Evolutionary conservation across 2,329 filamentous ascomycete species (phyloP), one percentile per base, ranked within the genome.

Genomic region (Fusarium sp.): DNA sequence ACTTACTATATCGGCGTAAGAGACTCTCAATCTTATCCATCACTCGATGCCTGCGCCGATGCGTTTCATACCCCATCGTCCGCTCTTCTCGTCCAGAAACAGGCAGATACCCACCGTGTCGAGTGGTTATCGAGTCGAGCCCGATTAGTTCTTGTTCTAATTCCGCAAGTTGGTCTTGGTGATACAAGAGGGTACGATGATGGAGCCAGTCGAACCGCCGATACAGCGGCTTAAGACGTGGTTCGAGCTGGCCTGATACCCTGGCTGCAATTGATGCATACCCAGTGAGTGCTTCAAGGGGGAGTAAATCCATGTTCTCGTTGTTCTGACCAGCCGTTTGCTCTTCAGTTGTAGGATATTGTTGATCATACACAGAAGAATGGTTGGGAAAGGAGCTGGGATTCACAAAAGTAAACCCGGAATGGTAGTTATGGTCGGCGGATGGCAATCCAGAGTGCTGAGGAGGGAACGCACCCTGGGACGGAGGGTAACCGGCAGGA

Each of bases 151-250:
- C 87, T 69, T 92, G 88, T 75, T 97, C 93, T 34, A 96, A 80
- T 68, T 94, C 90, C 28, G 83, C 82, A 15, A 97, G 85, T 73
- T 96, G 92, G 71, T 96, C 92, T 75, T 97, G 93, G 13, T 96
- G 81, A 61, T 95, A 88, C 0, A 97, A 80, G 3, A 97, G 79
- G 3, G 96, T 78, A 3, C 93, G 88, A 73, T 96, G 92, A 69
- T 95, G 93, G 15, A 97, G 78, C 10, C 86, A 83, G 72, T 91
- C 89, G 70, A 97, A 97, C 53, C 89, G 89, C 39, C 93, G 87
- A 74, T 96, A 97, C 56, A 96, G 84, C 1, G 92, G 91, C 41
- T 72, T 76, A 29, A 82, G 69, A 0, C 64, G 61, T 11, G 70
- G 70, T 1, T 71, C 62, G 12, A 69, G 42, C n/a, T 62, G 65